Base-by-base conservation (phyloP, 2,329 filamentous ascomycete species). In the Paecilomyces fulvus region DNA sequence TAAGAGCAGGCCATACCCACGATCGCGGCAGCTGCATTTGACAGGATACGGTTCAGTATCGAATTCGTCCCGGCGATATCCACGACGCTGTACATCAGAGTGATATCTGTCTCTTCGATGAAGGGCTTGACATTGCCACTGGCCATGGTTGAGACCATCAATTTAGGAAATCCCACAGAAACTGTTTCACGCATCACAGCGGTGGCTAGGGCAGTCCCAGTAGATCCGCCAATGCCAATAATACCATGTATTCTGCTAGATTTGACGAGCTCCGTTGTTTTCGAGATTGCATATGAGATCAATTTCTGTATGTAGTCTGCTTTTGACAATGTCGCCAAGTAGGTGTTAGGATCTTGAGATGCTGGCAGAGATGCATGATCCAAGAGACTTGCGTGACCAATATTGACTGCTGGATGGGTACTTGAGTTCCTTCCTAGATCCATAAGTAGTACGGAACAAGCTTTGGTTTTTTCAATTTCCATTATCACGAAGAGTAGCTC, bases 1-100 rank as follows among this genome's bases (percentile, higher is more conserved):
- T 82, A 83, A 0, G 76, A 70, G 1, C 60, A 58, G 0, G 83
- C 80, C 78, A 87, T 86, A 0, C 79, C 85, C 0, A 73, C 73
- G 37, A 88, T 82, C 0, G 83, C 80, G 0, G 78, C 80, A 0
- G 81, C 85, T 0, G 86, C 85, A 61, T 89, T 89, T 21, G 73
- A 70, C 6, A 89, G 67, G 0, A 89, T 79, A 1, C 74, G 73
- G 6, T 76, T 75, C 12, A 89, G 69, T 2, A 89, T 72, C 1
- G 76, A 70, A 59, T 89, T 89, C 9, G 82, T 67, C 0, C 87
- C 87, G 1, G 86, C 83, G 53, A 89, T 79, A 57, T 90, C 87
- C 12, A 89, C 86, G 1, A 89, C 84, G 14, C 80, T 85, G 63
- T 88, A 86, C 81, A 88, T 86, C 71, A 89, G 79, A 0, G 80